phyloP scores from a whole-genome alignment of 495 filamentous ascomycete species.

The Aspergillus sclerotioniger region DNA sequence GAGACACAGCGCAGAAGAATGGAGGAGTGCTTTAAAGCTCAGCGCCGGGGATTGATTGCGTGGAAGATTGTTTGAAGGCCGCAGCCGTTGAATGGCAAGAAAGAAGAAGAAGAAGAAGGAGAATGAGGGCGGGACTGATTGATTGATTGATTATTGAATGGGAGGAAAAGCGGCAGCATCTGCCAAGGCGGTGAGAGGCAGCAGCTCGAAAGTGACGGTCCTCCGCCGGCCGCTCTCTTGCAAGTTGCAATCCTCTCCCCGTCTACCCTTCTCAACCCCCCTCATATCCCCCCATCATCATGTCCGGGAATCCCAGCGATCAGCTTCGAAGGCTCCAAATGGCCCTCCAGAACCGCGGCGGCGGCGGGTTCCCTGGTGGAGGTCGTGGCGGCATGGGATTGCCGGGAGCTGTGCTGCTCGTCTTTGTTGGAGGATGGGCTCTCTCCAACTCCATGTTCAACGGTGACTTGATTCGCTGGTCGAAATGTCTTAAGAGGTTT shows the following conservation, averaged over 20 bases:
- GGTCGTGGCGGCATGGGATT: slow-evolving; percentile 45
- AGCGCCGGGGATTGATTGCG: background rate
- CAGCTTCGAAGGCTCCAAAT: slow-evolving; percentile 63
- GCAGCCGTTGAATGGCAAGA: background rate
- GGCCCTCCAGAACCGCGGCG: slow-evolving; percentile 55
- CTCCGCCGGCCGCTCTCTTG: slow-evolving; percentile 23
- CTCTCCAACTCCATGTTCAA: slow-evolving; percentile 93
- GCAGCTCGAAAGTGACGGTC: slow-evolving; percentile 16
- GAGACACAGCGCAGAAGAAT: background rate
- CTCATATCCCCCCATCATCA: slow-evolving; percentile 27
- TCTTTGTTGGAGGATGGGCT: slow-evolving; percentile 64
- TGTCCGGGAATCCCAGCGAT: slow-evolving; percentile 61
- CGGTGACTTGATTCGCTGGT: slow-evolving; percentile 46
- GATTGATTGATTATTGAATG: background rate
- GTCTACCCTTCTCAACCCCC: slow-evolving; percentile 14
- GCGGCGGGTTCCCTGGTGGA: slow-evolving; percentile 45
- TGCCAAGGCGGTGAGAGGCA: slow-evolving; percentile 20
- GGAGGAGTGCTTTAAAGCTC: background rate
- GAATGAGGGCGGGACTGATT: too few species aligned
- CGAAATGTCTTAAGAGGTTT: background rate
- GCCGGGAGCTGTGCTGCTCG: slow-evolving; percentile 50
- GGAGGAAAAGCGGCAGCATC: background rate
- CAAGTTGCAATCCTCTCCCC: slow-evolving; percentile 19
- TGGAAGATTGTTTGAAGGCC: background rate
- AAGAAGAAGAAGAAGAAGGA: background rate